Base-by-base conservation (phyloP, 257 asterid species). In the Solanum etuberosum region DNA sequence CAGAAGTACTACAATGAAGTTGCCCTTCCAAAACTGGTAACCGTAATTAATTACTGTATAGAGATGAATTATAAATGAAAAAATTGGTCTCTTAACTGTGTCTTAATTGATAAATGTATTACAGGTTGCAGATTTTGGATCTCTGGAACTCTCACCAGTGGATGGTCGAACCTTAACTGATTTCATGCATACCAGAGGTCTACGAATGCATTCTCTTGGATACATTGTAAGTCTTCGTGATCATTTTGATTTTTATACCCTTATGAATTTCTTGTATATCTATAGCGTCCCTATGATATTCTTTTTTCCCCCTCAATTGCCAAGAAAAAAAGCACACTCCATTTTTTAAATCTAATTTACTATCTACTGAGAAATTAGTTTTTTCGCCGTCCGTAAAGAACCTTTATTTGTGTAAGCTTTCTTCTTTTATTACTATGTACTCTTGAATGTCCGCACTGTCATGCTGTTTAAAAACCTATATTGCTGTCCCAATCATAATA, bases 161-260 rank as follows among this genome's bases (percentile, higher is more conserved):
- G 99, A 97, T 90, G 99, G 99, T 42, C 95, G 98, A 71, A 97
- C 98, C 34, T 89, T 97, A 90, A 97, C 99, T 71, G 99, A 97
- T 89, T 97, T 95, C 92, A 97, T 97, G 99, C 99, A 97, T 86
- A 97, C 98, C 34, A 94, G 99, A 93, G 99, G 99, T 90, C 98
- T 97, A 76, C 94, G 96, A 86, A 97, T 97, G 98, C 98, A 95
- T 83, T 97, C 98, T 32, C 98, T 97, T 88, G 99, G 99, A 88
- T 95, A 95, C 93, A 97, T 96, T 83, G 99, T 95, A 93, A 88
- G 99, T 93, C 84, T 85, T 88, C 78, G 43, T 80, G 84, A 48
- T 46, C 84, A 80, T 27, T 80, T 74, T 37, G 80, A 72, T 74
- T 74, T 25, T 80, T 80, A 31, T 15, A 80, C 27, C 37, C 74